Percentiles rank a stretch among this genome's conserved stretches.
phyloP scores from a whole-genome alignment of 306 rosid genomes.

The Coriaria nepalensis region DNA sequence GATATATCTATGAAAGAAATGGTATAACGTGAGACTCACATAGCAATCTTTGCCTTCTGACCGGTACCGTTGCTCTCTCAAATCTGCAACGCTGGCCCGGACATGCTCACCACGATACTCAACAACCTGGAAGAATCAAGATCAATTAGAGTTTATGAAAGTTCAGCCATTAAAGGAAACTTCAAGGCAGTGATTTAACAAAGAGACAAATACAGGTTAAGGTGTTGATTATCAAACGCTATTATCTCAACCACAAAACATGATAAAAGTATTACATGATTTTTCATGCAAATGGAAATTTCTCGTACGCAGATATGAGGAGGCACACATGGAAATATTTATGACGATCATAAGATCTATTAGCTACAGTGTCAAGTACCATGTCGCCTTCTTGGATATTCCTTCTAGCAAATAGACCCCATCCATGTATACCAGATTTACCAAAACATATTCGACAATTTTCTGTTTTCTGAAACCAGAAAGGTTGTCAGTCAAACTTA shows the following conservation, averaged over 20 bases:
- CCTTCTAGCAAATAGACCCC: conserved; percentile 96
- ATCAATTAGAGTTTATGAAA: too few relatives aligned
- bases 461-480: conserved; percentile 61
- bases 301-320: too few relatives aligned
- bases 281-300: too few relatives aligned
- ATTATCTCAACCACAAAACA: too few relatives aligned
- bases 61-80: conserved; percentile 68
- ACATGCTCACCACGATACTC: conserved; percentile 92
- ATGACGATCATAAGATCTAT: conserved; percentile 1
- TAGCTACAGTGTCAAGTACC: conserved; percentile 28
- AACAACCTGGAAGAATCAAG: conserved; percentile 43
- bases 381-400: conserved; percentile 93
- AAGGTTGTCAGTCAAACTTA: conserved; percentile 3
- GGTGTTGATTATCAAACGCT: not conserved
- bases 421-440: conserved; percentile 97
- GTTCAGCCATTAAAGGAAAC: conserved; percentile 12
- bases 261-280: too few relatives aligned
- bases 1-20: conserved; percentile 2
- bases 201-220: not conserved
- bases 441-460: conserved; percentile 72
- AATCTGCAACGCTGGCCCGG: conserved; percentile 76
- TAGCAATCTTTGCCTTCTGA: conserved; percentile 87
- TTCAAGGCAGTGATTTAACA: not conserved
- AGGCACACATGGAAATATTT: too few relatives aligned
- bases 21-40: conserved; percentile 34